Percentiles rank a stretch among this genome's conserved stretches.
Evolutionary conservation across 2,329 filamentous ascomycete genomes (phyloP).

Genomic region (Metarhizium brunneum): DNA sequence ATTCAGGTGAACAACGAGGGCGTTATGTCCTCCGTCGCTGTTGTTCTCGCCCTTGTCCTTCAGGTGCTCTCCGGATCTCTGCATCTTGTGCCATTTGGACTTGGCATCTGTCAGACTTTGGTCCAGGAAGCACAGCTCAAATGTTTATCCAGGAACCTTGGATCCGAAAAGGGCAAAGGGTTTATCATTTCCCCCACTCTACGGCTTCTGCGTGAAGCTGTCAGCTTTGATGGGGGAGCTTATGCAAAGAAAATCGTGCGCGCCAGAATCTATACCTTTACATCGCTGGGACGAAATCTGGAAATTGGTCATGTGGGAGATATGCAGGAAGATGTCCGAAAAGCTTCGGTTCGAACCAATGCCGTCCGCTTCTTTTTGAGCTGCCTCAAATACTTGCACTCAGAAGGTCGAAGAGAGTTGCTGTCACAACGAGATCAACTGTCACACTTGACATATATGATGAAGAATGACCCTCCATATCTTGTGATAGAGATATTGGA

Average conservation of each 20-base stretch:
- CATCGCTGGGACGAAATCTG: constrained; percentile 72
- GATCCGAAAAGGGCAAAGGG: constrained; percentile 73
- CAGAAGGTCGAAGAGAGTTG: constrained; percentile 71
- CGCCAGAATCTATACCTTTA: constrained; percentile 68
- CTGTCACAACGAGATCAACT: constrained; percentile 73
- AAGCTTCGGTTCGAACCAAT: constrained; percentile 74
- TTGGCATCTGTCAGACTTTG: constrained; percentile 71
- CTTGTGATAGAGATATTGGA: constrained; percentile 68
- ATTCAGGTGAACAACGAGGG: constrained; percentile 71
- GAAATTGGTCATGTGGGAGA: constrained; percentile 55
- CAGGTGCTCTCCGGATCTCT: constrained; percentile 66
- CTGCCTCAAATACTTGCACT: constrained; percentile 68
- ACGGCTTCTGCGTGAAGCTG: constrained; percentile 76
- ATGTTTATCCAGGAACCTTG: constrained; percentile 68
- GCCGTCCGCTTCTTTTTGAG: constrained; percentile 73
- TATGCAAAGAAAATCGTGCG: constrained; percentile 71
- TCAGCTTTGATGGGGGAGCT: constrained; percentile 75
- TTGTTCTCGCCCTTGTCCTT: constrained; percentile 72
- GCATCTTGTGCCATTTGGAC: constrained; percentile 65
- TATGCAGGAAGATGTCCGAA: constrained; percentile 51
- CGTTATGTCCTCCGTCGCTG: constrained; percentile 70
- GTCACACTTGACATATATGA: constrained; percentile 68
- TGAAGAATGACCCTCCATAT: constrained; percentile 68
- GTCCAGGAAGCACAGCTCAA: constrained; percentile 75
- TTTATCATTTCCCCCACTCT: constrained; percentile 84